phyloP scores from a whole-genome alignment of 225 moss, liverwort and hornwort species.

The Pleurozium schreberi region DNA sequence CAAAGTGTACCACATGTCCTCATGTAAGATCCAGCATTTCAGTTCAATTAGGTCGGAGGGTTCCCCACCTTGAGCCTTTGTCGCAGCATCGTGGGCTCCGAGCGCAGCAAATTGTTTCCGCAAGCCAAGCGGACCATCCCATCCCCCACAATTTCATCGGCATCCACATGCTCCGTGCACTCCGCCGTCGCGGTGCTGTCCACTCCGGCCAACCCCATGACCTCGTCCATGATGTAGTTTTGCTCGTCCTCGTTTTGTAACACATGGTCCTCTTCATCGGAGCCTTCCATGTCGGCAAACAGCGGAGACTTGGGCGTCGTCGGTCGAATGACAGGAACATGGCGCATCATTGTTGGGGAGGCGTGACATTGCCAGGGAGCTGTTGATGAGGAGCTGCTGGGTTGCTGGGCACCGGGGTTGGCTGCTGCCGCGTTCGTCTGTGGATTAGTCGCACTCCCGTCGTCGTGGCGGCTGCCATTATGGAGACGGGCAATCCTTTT shows the following conservation, averaged over 20 bases:
- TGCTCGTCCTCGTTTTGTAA: slow-evolving; percentile 75
- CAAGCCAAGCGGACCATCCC: slow-evolving; percentile 61
- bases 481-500: slow-evolving; percentile 15
- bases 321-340: slow-evolving; percentile 52
- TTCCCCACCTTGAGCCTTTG: slow-evolving; percentile 23
- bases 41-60: background rate
- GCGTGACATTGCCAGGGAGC: slow-evolving; percentile 22
- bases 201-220: slow-evolving; percentile 32
- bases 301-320: slow-evolving; percentile 78
- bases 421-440: background rate
- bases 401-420: background rate
- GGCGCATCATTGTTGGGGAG: slow-evolving; percentile 30
- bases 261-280: slow-evolving; percentile 92
- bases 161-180: slow-evolving; percentile 11
- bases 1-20: too few species aligned
- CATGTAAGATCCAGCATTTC: background rate
- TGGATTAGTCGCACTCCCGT: background rate
- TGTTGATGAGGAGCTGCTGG: slow-evolving; percentile 8
- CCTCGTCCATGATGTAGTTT: slow-evolving; percentile 58
- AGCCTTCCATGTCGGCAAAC: slow-evolving; percentile 82
- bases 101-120: slow-evolving; percentile 27
- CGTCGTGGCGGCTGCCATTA: background rate
- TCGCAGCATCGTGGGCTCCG: slow-evolving; percentile 32
- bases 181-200: slow-evolving; percentile 1
- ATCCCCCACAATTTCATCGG: slow-evolving; percentile 26